phyloP scores from a whole-genome alignment of 768 basidiomycete genomes.

The Agrocybe pediades region DNA sequence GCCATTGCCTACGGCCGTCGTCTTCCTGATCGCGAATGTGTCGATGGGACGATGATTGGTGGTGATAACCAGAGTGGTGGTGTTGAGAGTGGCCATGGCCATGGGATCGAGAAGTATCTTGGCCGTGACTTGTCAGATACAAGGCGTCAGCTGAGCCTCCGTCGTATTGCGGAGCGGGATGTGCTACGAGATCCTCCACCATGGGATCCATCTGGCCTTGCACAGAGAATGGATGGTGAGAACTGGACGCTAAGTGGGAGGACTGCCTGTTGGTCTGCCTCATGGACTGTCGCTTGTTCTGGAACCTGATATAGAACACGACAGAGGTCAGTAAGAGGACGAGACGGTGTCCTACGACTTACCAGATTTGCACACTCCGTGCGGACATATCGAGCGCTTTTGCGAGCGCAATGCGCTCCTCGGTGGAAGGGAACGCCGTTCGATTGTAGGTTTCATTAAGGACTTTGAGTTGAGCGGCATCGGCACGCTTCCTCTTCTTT shows the following conservation, averaged over 20 bases:
- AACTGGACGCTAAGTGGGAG: constrained; percentile 40
- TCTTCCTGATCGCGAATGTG: constrained; percentile 41
- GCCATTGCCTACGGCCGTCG: constrained; percentile 47
- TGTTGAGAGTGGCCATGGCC: constrained; percentile 30
- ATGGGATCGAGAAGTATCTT: constrained; percentile 39
- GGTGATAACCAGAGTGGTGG: constrained; percentile 28
- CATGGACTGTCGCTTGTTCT: constrained; percentile 85
- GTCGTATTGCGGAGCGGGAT: constrained; percentile 31
- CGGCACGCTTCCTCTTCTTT: constrained; percentile 87
- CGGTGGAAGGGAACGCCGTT: constrained; percentile 87
- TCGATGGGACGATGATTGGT: constrained; percentile 41
- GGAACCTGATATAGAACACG: constrained; percentile 59
- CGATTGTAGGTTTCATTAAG: constrained; percentile 79
- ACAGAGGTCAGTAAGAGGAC: constrained; percentile 23
- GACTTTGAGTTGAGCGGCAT: constrained; percentile 76
- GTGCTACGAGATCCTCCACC: constrained; percentile 39
- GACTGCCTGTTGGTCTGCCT: constrained; percentile 75
- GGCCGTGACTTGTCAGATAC: constrained; percentile 41
- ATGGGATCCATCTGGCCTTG: constrained; percentile 35
- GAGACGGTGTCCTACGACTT: constrained; percentile 17
- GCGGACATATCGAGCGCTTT: constrained; percentile 82
- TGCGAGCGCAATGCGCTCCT: constrained; percentile 78
- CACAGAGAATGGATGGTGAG: constrained; percentile 54
- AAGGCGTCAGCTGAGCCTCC: constrained; percentile 23
- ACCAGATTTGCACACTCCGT: constrained; percentile 88